Evolutionary conservation across 2,329 filamentous ascomycete genomes (phyloP).

Genomic region (Fusarium dlaminii): DNA sequence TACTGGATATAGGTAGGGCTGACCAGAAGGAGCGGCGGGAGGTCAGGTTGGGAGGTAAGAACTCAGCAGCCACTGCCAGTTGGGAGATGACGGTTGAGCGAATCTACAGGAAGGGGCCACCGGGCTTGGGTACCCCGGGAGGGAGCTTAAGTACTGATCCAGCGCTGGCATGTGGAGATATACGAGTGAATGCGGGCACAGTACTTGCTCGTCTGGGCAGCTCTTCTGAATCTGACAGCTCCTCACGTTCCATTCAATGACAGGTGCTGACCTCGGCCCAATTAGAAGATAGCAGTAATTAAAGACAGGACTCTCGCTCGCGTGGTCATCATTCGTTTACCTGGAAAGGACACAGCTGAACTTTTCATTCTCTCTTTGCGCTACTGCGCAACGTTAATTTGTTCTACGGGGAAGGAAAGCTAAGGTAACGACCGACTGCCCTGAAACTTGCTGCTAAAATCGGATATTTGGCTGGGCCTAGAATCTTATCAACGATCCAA

Average conservation of each 20-base stretch:
- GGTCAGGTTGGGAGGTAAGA: slow-evolving; percentile 29
- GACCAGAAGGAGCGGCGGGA: slow-evolving; percentile 38
- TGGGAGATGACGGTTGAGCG: slow-evolving; percentile 30
- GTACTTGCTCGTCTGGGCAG: slow-evolving; percentile 4
- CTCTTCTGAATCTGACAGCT: slow-evolving; percentile 23
- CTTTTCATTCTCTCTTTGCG: slow-evolving; percentile 4
- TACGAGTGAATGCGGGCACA: slow-evolving; percentile 21
- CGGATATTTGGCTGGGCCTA: slow-evolving; percentile 7
- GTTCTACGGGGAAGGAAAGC: background rate
- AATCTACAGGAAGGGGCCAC: slow-evolving; percentile 3
- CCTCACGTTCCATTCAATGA: slow-evolving; percentile 9
- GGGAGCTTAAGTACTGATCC: slow-evolving; percentile 21
- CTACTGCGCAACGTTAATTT: slow-evolving; percentile 1
- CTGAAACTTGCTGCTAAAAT: slow-evolving; percentile 19
- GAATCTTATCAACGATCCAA: slow-evolving; percentile 5
- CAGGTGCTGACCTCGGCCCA: slow-evolving; percentile 15
- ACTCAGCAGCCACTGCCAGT: slow-evolving; percentile 19
- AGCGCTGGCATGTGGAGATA: background rate
- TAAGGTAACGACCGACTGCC: slow-evolving; percentile 8
- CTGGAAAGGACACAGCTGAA: background rate
- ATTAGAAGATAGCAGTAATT: slow-evolving; percentile 19
- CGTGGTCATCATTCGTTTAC: slow-evolving; percentile 12
- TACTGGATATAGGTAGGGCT: slow-evolving; percentile 39
- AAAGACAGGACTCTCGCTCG: slow-evolving; percentile 18
- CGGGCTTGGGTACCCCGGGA: slow-evolving; percentile 17